These are phyloP conservation scores for Lotus japonicus DNA, from an alignment of 306 rosid genomes.

Conservation along the genomic window DNA sequence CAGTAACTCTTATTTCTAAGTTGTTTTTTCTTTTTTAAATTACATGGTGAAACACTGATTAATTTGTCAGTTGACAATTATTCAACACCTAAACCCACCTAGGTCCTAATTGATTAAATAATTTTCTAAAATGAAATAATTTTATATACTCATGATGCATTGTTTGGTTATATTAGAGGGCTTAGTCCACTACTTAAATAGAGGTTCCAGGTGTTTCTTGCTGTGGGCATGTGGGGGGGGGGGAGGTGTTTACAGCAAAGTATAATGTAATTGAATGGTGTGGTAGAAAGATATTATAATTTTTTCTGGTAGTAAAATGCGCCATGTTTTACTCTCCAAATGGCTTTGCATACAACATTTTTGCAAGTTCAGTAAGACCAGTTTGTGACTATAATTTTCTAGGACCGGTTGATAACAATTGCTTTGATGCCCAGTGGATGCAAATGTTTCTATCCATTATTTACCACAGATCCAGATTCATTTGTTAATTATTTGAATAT, in stretches of 20 bases:
- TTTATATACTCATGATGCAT: background rate
- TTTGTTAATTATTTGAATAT: background rate
- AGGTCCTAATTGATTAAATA: background rate
- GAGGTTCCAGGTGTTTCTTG: background rate
- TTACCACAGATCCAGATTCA: background rate
- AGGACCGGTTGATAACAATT: background rate
- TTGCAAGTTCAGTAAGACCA: background rate
- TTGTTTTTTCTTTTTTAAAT: background rate
- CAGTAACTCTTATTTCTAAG: background rate
- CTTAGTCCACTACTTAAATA: background rate
- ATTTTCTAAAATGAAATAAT: background rate
- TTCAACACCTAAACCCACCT: background rate
- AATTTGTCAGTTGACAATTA: constrained; percentile 7
- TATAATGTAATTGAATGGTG: background rate
- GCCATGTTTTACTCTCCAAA: background rate
- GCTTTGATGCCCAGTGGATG: background rate
- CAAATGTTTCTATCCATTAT: background rate
- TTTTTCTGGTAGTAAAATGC: background rate
- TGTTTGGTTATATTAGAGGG: background rate
- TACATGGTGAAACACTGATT: background rate
- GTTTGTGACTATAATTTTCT: background rate
- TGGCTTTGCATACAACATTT: background rate
- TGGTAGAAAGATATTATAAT: background rate
- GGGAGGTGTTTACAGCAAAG: background rate
- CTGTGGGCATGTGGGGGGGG: background rate